Conservation (phyloP, 2,329 filamentous ascomycete genomes). For the Aspergillus caelatus region DNA sequence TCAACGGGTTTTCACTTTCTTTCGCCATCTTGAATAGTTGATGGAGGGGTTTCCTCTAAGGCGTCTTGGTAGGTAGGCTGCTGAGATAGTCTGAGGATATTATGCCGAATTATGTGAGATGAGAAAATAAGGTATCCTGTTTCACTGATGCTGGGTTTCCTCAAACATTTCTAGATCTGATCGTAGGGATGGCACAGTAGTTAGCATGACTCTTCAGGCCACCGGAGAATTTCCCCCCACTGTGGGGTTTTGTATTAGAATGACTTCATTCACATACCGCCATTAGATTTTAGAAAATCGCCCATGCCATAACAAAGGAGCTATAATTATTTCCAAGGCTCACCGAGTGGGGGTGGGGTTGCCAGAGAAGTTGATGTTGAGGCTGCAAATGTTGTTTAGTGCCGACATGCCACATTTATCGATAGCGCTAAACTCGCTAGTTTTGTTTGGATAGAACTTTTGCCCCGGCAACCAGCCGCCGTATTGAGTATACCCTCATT, state of each 20-base stretch:
- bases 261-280: not conserved
- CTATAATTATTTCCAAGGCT: not conserved
- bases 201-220: not conserved
- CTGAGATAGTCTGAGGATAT: not conserved
- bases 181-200: not conserved
- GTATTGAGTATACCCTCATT: not conserved
- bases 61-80: not conserved
- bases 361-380: conserved; percentile 12
- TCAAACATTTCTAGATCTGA: not conserved
- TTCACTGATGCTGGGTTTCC: not conserved
- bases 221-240: not conserved
- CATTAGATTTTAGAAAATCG: not conserved
- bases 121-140: not conserved
- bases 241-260: not conserved
- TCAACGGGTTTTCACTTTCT: conserved; percentile 51
- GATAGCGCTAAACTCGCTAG: conserved; percentile 21
- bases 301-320: not conserved
- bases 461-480: conserved; percentile 27
- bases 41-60: not conserved
- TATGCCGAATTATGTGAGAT: not conserved
- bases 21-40: conserved; percentile 50
- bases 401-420: conserved; percentile 25
- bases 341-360: not conserved
- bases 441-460: conserved; percentile 26
- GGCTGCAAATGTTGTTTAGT: conserved; percentile 15